These are phyloP conservation scores for Boletus edulis DNA, from an alignment of 768 basidiomycete genomes.

Conservation along the genomic window DNA sequence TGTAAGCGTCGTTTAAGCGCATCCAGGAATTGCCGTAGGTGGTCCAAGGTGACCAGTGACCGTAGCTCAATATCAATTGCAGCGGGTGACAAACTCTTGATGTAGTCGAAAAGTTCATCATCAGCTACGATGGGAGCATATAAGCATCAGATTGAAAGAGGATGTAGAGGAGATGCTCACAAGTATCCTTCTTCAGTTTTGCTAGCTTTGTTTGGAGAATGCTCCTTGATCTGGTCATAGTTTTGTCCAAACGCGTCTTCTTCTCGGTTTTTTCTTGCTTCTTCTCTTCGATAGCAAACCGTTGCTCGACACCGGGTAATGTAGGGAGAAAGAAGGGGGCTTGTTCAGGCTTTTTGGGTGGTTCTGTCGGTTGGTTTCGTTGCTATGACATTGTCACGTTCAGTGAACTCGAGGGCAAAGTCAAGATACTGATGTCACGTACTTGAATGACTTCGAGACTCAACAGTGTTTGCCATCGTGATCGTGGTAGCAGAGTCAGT, in stretches of 20 bases:
- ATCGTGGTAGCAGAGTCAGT: constrained; percentile 85
- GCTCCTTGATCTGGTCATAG: constrained; percentile 53
- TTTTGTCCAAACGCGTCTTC: constrained; percentile 52
- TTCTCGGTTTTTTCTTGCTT: constrained; percentile 38
- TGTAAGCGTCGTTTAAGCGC: constrained; percentile 70
- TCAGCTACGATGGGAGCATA: constrained; percentile 42
- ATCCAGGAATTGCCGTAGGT: constrained; percentile 65
- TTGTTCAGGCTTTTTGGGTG: constrained; percentile 91
- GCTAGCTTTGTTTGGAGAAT: constrained; percentile 67
- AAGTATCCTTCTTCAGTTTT: constrained; percentile 56
- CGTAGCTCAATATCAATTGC: constrained; percentile 90
- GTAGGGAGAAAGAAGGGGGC: constrained; percentile 98
- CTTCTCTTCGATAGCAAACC: constrained; percentile 62
- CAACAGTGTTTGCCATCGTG: constrained; percentile 95
- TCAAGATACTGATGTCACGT: constrained; percentile 17
- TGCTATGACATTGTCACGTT: constrained; percentile 45
- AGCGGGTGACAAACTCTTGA: constrained; percentile 86
- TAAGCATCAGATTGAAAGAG: constrained; percentile 5
- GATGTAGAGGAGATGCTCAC: constrained; percentile 46
- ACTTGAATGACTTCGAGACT: constrained; percentile 94
- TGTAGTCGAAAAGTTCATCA: constrained; percentile 78
- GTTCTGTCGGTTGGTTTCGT: constrained; percentile 95
- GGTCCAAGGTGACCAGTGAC: constrained; percentile 63
- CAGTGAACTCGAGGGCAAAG: neutral
- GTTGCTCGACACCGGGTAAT: constrained; percentile 79